Base-by-base conservation (phyloP, 306 rosid species). In the Cucumis cinereus region DNA sequence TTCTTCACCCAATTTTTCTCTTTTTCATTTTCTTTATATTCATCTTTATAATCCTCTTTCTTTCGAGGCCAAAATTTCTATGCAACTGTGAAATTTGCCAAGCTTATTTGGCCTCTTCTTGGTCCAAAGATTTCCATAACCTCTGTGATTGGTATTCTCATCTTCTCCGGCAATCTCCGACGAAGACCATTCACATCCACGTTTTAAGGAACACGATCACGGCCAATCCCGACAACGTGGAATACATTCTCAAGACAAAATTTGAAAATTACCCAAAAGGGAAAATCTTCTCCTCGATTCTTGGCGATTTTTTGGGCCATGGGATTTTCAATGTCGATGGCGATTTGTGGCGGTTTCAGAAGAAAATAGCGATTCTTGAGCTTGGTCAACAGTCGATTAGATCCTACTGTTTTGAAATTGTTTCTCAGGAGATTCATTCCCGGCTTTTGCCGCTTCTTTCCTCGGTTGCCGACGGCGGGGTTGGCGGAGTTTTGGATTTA, bases 281-380 rank as follows among this genome's bases (percentile, higher is more conserved):
- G 4, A 92, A 87, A 57, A 61, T 82, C 10, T 92, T 92, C 77
- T 87, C 96, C 35, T 5, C 79, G 26, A 89, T 92, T 84, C 80
- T 92, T 12, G 93, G 87, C 36, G 96, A 92, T 63, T 89, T 92
- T 80, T 78, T 92, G 3, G 97, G 97, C 1, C 83, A 85, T 8
- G 97, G 97, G 0, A 92, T 92, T 20, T 92, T 92, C 90, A 92
- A 92, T 88, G 96, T 88, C 38, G 97, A 92, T 59, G 97, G 97
- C 5, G 88, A 92, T 1, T 40, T 33, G 3, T 91, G 97, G 97
- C 81, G 57, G 56, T 91, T 91, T 15, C 97, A 91, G 79, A 84
- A 81, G 57, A 88, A 87, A 77, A 85, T 92, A 88, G 93, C 92
- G 3, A 80, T 84, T 33, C 49, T 82, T 6, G 96, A 88, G 78